Percentiles rank a stretch among this genome's conserved stretches.
Evolutionary conservation across 2,329 filamentous ascomycete genomes (phyloP).

Genomic region (Aspergillus awamori): DNA sequence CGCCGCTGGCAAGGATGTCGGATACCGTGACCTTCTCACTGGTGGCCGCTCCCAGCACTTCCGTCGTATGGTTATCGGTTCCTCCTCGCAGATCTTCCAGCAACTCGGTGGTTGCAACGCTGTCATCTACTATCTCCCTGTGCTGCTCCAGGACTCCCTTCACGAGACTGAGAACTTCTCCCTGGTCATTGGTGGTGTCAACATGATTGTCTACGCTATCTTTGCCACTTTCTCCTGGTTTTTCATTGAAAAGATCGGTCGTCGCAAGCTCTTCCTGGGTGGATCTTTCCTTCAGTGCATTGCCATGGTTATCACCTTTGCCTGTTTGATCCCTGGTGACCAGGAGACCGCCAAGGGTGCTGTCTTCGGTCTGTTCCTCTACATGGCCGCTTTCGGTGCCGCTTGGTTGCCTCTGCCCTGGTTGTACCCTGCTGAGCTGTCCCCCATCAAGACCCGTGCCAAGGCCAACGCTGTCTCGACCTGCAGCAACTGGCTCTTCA

Average conservation of each 20-base stretch:
- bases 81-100: slow-evolving; percentile 49
- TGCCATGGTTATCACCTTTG: slow-evolving; percentile 45
- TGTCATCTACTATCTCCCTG: slow-evolving; percentile 54
- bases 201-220: slow-evolving; percentile 52
- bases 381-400: slow-evolving; percentile 70
- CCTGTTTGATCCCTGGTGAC: slow-evolving; percentile 39
- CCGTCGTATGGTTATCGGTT: slow-evolving; percentile 45
- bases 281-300: slow-evolving; percentile 45
- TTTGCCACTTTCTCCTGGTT: slow-evolving; percentile 52
- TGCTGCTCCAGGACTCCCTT: slow-evolving; percentile 52
- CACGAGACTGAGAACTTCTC: slow-evolving; percentile 47
- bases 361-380: slow-evolving; percentile 66
- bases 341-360: slow-evolving; percentile 38
- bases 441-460: slow-evolving; percentile 58
- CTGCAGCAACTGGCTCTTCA: slow-evolving; percentile 59
- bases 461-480: slow-evolving; percentile 60
- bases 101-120: slow-evolving; percentile 56
- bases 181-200: slow-evolving; percentile 56
- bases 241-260: slow-evolving; percentile 53
- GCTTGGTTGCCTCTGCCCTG: slow-evolving; percentile 67
- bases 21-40: slow-evolving; percentile 47
- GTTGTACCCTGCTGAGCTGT: slow-evolving; percentile 56
- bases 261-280: slow-evolving; percentile 46
- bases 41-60: slow-evolving; percentile 45
- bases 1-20: slow-evolving; percentile 53